A percentile compares a stretch with the other conserved stretches of the same genome.
These are phyloP conservation scores for Pseudozyma hubeiensis DNA, from an alignment of 1,284 basidiomycete genomes.

Conservation along the genomic window DNA sequence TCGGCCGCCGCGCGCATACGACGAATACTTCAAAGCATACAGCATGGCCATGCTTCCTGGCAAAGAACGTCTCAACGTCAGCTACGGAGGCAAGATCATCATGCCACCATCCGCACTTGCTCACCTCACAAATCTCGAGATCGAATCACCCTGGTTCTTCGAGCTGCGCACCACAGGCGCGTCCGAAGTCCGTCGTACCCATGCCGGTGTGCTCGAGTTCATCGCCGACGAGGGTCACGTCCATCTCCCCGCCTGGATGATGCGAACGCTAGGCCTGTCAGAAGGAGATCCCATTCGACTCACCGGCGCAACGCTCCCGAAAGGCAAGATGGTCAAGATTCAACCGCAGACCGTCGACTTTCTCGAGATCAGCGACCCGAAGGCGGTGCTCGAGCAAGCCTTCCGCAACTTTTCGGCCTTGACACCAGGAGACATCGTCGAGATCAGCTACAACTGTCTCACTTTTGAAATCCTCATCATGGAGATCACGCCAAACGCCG, in stretches of 20 bases:
- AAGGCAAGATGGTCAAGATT: constrained; percentile 95
- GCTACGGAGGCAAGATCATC: constrained; percentile 97
- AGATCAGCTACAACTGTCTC: constrained; percentile 75
- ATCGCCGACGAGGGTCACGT: constrained; percentile 96
- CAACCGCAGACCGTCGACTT: constrained; percentile 97
- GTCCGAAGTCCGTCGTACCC: constrained; percentile 73
- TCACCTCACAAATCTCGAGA: constrained; percentile 85
- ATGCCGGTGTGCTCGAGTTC: constrained; percentile 97
- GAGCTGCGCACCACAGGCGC: constrained; percentile 83
- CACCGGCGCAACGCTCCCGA: constrained; percentile 85
- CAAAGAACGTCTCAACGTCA: constrained; percentile 83
- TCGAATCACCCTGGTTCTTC: constrained; percentile 95
- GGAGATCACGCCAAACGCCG: constrained; percentile 82
- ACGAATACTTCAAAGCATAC: constrained; percentile 74
- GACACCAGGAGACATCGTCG: constrained; percentile 71
- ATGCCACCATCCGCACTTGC: constrained; percentile 97
- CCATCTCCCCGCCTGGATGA: constrained; percentile 99
- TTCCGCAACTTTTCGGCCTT: constrained; percentile 86
- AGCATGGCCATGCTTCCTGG: constrained; percentile 86
- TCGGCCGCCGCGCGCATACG: constrained; percentile 62
- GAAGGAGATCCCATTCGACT: constrained; percentile 96
- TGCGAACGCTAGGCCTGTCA: constrained; percentile 89
- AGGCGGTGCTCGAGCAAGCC: constrained; percentile 95
- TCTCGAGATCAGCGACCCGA: constrained; percentile 87
- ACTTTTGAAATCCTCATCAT: constrained; percentile 95